Percentiles rank a stretch among this genome's conserved stretches.
phyloP scores from a whole-genome alignment of 352 stramenopile genomes.

The Phytophthora pseudosyringae region DNA sequence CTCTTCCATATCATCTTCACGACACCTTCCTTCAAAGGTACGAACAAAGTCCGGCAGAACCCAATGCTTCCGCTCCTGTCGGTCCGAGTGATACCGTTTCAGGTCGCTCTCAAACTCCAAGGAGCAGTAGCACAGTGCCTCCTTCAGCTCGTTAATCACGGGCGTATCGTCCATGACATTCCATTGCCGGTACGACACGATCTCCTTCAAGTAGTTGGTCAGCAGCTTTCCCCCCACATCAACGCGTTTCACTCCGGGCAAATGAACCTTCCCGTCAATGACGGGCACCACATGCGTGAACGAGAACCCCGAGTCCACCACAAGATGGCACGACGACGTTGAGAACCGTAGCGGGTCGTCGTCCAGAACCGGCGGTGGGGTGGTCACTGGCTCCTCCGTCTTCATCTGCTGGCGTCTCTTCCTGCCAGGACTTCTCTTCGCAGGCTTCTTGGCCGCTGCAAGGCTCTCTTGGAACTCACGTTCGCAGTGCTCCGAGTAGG shows the following conservation, averaged over 20 bases:
- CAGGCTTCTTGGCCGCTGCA: conserved; percentile 6
- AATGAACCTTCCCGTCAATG: conserved; percentile 66
- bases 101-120: conserved; percentile 88
- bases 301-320: conserved; percentile 96
- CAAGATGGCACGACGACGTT: conserved; percentile 64
- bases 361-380: not conserved
- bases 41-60: conserved; percentile 85
- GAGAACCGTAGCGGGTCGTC: conserved; percentile 46
- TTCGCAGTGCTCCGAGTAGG: conserved; percentile 52
- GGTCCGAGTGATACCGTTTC: conserved; percentile 44
- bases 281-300: conserved; percentile 95
- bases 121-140: conserved; percentile 91
- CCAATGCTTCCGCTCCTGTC: conserved; percentile 64
- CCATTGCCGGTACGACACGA: conserved; percentile 95
- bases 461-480: conserved; percentile 23
- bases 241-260: conserved; percentile 68
- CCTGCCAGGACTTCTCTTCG: conserved; percentile 24
- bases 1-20: conserved; percentile 29
- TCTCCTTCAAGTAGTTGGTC: conserved; percentile 97
- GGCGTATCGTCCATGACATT: conserved; percentile 95
- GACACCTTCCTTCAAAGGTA: conserved; percentile 60
- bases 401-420: conserved; percentile 25
- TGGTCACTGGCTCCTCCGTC: not conserved
- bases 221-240: conserved; percentile 96
- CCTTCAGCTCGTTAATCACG: conserved; percentile 87